Base-by-base conservation (phyloP, 768 basidiomycete species). In the Leucosporidium yakuticum region DNA sequence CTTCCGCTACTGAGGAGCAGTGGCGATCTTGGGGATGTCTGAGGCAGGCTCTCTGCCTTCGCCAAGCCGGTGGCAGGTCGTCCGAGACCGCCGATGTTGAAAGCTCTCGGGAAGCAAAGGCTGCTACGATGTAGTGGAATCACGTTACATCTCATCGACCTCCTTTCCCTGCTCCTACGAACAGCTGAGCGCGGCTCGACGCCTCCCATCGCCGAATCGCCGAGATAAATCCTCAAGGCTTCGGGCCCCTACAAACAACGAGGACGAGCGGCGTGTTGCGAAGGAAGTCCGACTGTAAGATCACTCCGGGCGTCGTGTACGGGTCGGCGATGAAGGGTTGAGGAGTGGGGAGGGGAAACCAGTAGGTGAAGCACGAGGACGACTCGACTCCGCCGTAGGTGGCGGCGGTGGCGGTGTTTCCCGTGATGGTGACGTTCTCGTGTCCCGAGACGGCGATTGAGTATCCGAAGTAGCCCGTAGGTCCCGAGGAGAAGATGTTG, bases 291-390 rank as follows among this genome's bases (percentile, higher is more conserved):
- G 36, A 44, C 23, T 56, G 63, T n/a, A n/a, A 56, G 44, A 23
- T 48, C 58, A 44, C 39, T 27, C 58, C 58, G 9, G 53, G 50
- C 1, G 60, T 62, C 2, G 39, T 60, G 4, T n/a, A 60, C 2
- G 71, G 64, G 50, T 59, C 69, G 60, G 62, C 56, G 60, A 60
- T 34, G 56, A 61, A 29, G 17, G 29, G 39, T 60, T 59, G 57
- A 53, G 27, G 67, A 54, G 85, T 65, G 59, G 55, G 60, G 20
- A 69, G 65, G 60, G 31, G 65, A 31, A 49, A 62, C 64, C 64
- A 23, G 36, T 51, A 20, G n/a, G 49, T 11, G 60, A 67, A 67
- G 60, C 65, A 67, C 4, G 60, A 9, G 14, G 65, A 3, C 1
- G 60, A 57, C 23, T 56, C 54, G 48, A 67, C 60, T 0, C 65